Percentiles rank a stretch among this genome's conserved stretches.
phyloP scores from a whole-genome alignment of 1,284 basidiomycete species.

The Fomitopsis schrenkii region DNA sequence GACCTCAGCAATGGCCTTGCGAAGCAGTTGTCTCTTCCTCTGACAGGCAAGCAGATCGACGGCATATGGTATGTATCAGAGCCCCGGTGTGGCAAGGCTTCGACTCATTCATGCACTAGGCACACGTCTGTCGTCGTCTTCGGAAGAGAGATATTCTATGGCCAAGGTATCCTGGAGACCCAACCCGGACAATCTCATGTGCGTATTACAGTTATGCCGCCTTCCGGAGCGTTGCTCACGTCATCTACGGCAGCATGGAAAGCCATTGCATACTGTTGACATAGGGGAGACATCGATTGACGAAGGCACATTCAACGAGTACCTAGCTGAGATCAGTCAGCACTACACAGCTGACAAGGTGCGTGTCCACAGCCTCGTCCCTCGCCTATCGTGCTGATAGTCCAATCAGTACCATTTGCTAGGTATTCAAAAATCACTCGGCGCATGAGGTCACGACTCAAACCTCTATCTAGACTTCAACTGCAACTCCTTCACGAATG shows the following conservation, averaged over 20 bases:
- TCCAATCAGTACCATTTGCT: conserved; percentile 79
- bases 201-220: conserved; percentile 22
- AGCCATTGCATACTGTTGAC: conserved; percentile 71
- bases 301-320: conserved; percentile 80
- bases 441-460: too few species aligned
- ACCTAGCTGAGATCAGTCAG: conserved; percentile 67
- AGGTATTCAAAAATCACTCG: conserved; percentile 39
- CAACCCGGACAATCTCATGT: conserved; percentile 78
- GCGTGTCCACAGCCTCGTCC: conserved; percentile 16
- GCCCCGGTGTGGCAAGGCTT: not conserved
- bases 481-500: conserved; percentile 90
- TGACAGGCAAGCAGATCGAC: conserved; percentile 85
- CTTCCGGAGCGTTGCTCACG: too few species aligned
- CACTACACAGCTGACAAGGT: conserved; percentile 88
- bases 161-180: conserved; percentile 73
- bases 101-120: conserved; percentile 28
- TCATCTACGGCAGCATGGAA: conserved; percentile 57
- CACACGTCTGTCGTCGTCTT: conserved; percentile 89
- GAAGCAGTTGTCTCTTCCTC: conserved; percentile 65
- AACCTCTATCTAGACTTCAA: conserved; percentile 59
- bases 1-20: conserved; percentile 88
- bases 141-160: conserved; percentile 85
- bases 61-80: conserved; percentile 70
- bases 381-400: not conserved
- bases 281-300: conserved; percentile 84